Conservation (phyloP, 192 early-diverging fungal species). For the Rhizoclosmatium sp. region DNA sequence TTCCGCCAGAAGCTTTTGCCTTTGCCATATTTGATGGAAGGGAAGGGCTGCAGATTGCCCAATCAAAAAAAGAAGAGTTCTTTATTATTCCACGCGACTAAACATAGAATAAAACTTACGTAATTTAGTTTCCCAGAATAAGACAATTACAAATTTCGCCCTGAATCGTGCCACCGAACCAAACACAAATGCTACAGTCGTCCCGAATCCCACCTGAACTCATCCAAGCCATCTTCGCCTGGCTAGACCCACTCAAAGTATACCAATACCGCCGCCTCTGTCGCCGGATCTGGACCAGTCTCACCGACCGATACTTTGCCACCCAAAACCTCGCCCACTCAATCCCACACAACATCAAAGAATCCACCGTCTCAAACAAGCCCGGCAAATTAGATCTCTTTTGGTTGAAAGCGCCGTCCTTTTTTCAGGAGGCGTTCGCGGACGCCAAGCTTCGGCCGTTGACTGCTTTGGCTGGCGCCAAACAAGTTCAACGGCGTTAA, state of each 20-base stretch:
- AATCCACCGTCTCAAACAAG: neutral
- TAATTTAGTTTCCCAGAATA: too few relatives aligned
- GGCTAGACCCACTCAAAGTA: neutral
- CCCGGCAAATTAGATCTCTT: neutral
- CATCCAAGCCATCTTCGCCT: neutral
- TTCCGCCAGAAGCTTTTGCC: neutral
- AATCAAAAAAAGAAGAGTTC: too few relatives aligned
- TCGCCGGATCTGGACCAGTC: neutral
- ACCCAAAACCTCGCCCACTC: neutral
- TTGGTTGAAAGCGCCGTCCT: neutral
- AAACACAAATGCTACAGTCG: too few relatives aligned
- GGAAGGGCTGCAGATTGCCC: too few relatives aligned
- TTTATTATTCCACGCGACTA: too few relatives aligned
- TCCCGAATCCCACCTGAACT: neutral
- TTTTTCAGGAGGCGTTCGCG: neutral
- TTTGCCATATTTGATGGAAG: too few relatives aligned
- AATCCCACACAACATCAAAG: neutral
- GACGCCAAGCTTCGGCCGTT: neutral
- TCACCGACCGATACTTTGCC: neutral
- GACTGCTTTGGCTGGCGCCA: neutral
- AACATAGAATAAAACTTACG: too few relatives aligned
- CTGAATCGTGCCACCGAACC: neutral
- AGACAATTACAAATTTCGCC: too few relatives aligned
- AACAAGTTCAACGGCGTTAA: neutral
- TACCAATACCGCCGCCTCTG: neutral